Evolutionary conservation across 495 filamentous ascomycete genomes (phyloP).

Genomic region (Immersiella caudata): DNA sequence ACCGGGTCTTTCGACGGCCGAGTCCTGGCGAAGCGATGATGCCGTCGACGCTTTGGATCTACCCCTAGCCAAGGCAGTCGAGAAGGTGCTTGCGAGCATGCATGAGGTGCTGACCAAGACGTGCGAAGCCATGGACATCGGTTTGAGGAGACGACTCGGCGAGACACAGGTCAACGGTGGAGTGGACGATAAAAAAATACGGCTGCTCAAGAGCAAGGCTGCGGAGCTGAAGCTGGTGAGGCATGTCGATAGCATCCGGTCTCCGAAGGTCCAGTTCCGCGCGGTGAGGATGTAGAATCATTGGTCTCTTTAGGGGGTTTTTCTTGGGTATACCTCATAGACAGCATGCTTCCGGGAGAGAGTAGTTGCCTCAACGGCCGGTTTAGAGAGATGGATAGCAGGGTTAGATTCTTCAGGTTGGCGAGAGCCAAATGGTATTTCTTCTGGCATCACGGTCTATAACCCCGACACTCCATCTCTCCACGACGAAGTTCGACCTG

Average conservation of each 20-base stretch:
- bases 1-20: slow-evolving; percentile 37
- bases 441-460: neutral
- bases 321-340: neutral
- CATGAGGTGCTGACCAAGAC: slow-evolving; percentile 81
- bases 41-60: slow-evolving; percentile 67
- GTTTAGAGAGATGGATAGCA: neutral
- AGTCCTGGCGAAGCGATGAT: slow-evolving; percentile 71
- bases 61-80: slow-evolving; percentile 77
- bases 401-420: neutral
- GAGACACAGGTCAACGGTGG: slow-evolving; percentile 5
- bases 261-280: slow-evolving; percentile 62
- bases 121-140: slow-evolving; percentile 57
- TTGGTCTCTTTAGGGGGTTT: neutral
- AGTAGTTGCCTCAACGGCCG: neutral
- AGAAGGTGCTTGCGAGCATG: slow-evolving; percentile 94
- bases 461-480: neutral
- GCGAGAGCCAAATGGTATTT: neutral
- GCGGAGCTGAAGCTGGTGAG: slow-evolving; percentile 79
- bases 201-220: slow-evolving; percentile 71
- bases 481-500: neutral
- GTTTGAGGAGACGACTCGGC: slow-evolving; percentile 35
- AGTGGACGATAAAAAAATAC: slow-evolving; percentile 62
- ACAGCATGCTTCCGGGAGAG: neutral
- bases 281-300: slow-evolving; percentile 51
- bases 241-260: slow-evolving; percentile 64